These are phyloP conservation scores for Chalciporus pseudorubinellus DNA, from an alignment of 768 basidiomycete species.

Conservation along the genomic window DNA sequence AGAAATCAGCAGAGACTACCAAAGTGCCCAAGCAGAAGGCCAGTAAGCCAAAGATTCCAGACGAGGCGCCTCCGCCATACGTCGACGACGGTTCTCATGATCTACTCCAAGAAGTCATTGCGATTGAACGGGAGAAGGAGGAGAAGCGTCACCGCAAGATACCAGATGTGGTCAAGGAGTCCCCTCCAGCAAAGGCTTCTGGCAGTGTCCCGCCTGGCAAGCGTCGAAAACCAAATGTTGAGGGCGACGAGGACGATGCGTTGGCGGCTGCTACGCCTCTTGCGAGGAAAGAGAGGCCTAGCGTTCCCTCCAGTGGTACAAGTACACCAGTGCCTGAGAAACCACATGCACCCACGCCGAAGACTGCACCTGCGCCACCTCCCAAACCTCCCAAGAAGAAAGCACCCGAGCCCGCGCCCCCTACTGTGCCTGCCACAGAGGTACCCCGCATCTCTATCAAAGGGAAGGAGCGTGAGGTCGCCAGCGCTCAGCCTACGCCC, in stretches of 20 bases:
- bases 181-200: conserved; percentile 36
- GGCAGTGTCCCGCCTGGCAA: conserved; percentile 44
- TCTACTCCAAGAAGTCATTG: conserved; percentile 76
- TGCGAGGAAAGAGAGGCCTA: conserved; percentile 49
- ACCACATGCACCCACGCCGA: conserved; percentile 26
- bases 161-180: conserved; percentile 40
- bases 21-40: conserved; percentile 39
- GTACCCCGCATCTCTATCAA: conserved; percentile 49
- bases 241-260: conserved; percentile 59
- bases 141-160: conserved; percentile 46
- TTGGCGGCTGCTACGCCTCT: conserved; percentile 56
- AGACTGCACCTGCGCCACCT: conserved; percentile 21
- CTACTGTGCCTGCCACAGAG: conserved; percentile 19
- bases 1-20: conserved; percentile 32
- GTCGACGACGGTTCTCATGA: conserved; percentile 83
- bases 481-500: conserved; percentile 33
- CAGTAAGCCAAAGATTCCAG: conserved; percentile 44
- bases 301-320: conserved; percentile 37
- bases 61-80: conserved; percentile 59
- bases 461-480: conserved; percentile 71
- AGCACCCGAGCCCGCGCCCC: conserved; percentile 25
- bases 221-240: conserved; percentile 51
- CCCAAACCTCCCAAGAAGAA: conserved; percentile 50
- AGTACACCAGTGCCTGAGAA: conserved; percentile 40
- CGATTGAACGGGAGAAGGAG: conserved; percentile 68